Percentiles rank a stretch among this genome's conserved stretches.
Evolutionary conservation across 2,329 filamentous ascomycete species (phyloP).

Genomic region (Cladosporium sp.): DNA sequence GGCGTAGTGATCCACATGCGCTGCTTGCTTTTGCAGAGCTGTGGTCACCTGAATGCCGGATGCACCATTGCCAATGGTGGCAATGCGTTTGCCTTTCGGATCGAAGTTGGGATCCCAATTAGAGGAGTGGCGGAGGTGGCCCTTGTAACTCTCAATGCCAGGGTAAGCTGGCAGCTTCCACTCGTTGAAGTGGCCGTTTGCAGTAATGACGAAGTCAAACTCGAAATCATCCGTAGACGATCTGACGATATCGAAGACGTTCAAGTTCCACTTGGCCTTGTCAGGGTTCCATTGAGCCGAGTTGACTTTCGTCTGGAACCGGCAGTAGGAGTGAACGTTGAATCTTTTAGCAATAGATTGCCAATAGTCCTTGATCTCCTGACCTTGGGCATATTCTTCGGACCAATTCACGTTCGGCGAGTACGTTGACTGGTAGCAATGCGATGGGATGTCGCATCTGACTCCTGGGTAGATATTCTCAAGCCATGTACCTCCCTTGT

Average conservation of each 20-base stretch:
- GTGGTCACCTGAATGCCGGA: slow-evolving; percentile 40
- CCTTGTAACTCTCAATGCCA: slow-evolving; percentile 34
- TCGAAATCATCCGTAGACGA: slow-evolving; percentile 34
- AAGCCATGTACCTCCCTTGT: slow-evolving; percentile 45
- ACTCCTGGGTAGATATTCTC: slow-evolving; percentile 59
- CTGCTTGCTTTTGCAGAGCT: slow-evolving; percentile 45
- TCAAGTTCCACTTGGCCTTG: slow-evolving; percentile 55
- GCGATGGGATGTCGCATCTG: slow-evolving; percentile 64
- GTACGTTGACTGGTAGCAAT: slow-evolving; percentile 67
- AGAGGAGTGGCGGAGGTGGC: slow-evolving; percentile 36
- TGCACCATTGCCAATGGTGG: slow-evolving; percentile 42
- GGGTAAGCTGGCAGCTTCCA: slow-evolving; percentile 61
- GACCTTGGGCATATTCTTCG: slow-evolving; percentile 62
- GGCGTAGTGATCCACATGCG: slow-evolving; percentile 60
- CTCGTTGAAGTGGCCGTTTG: slow-evolving; percentile 62
- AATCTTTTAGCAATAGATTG: slow-evolving; percentile 59
- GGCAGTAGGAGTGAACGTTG: slow-evolving; percentile 57
- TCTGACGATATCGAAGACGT: slow-evolving; percentile 39
- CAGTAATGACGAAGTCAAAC: slow-evolving; percentile 59
- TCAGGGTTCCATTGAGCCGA: slow-evolving; percentile 53
- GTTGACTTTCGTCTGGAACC: slow-evolving; percentile 54
- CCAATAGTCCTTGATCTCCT: slow-evolving; percentile 66
- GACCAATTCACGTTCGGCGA: slow-evolving; percentile 65
- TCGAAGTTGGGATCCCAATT: slow-evolving; percentile 34
- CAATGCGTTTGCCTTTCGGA: slow-evolving; percentile 36